Conservation (phyloP, 768 basidiomycete species). For the Boletus patriciae region DNA sequence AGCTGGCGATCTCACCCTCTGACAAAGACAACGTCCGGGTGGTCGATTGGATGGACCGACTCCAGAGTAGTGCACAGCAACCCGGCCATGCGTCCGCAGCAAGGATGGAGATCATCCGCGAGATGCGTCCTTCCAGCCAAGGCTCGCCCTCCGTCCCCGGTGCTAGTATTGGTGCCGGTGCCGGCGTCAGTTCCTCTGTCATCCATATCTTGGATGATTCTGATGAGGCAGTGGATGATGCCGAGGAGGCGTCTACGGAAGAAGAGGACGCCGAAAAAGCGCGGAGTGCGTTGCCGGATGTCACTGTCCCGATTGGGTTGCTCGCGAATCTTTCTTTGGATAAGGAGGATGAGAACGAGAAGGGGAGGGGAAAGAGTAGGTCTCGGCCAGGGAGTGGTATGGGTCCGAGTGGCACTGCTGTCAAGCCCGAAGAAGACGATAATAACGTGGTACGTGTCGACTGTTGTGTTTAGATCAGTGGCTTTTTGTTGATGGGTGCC, state of each 20-base stretch:
- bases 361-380: conserved; percentile 41
- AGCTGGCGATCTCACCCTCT: conserved; percentile 73
- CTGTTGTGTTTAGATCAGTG: background rate
- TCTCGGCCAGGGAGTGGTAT: conserved; percentile 28
- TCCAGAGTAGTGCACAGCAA: conserved; percentile 59
- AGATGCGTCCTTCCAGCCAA: conserved; percentile 33
- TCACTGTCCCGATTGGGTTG: conserved; percentile 71
- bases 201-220: conserved; percentile 33
- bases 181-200: background rate
- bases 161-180: background rate
- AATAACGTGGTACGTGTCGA: conserved; percentile 55
- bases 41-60: conserved; percentile 72
- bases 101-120: conserved; percentile 29
- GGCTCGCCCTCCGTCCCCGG: background rate
- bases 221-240: conserved; percentile 37
- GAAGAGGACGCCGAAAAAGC: conserved; percentile 47
- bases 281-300: conserved; percentile 58
- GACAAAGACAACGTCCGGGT: conserved; percentile 68
- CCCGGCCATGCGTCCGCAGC: conserved; percentile 40
- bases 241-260: conserved; percentile 33
- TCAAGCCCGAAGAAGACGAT: conserved; percentile 51
- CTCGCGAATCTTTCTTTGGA: conserved; percentile 71
- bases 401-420: conserved; percentile 1
- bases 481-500: conserved; percentile 11
- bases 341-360: conserved; percentile 45